A percentile compares a stretch with the other conserved stretches of the same genome.
Evolutionary conservation across 768 basidiomycete genomes (phyloP).

Genomic region (Phallus indusiatus): DNA sequence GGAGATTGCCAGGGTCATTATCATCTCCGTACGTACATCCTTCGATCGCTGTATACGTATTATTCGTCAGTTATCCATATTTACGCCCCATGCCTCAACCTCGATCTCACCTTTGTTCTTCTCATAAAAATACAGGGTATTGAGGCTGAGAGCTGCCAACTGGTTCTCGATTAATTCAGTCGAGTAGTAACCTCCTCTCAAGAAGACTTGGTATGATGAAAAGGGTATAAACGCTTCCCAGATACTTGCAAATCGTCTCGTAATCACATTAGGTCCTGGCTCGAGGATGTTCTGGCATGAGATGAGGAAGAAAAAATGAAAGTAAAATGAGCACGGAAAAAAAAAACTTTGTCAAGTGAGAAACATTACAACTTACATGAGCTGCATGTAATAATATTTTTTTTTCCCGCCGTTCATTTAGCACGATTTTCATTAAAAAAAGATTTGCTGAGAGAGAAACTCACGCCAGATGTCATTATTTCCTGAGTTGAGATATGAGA

Average conservation of each 20-base stretch:
- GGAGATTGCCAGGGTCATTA: conserved; percentile 74
- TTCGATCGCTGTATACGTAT: conserved; percentile 46
- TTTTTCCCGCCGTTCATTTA: conserved; percentile 9
- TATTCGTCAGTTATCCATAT: background rate
- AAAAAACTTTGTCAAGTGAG: conserved; percentile 9
- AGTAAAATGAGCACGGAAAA: conserved; percentile 8
- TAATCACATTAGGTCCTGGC: conserved; percentile 11
- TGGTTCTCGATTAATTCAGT: conserved; percentile 68
- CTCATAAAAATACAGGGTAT: conserved; percentile 88
- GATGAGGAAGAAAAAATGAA: background rate
- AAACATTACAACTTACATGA: conserved; percentile 35
- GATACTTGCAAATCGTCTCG: conserved; percentile 37
- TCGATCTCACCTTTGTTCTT: conserved; percentile 63
- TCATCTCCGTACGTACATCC: conserved; percentile 54
- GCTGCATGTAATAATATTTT: conserved; percentile 28
- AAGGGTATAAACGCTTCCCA: conserved; percentile 79
- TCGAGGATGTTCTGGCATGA: conserved; percentile 1
- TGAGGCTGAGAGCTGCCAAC: conserved; percentile 74
- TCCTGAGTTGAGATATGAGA: conserved; percentile 32
- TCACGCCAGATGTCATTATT: conserved; percentile 91
- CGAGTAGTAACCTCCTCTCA: conserved; percentile 79
- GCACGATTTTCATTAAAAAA: background rate
- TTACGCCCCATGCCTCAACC: background rate
- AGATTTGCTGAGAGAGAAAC: conserved; percentile 17
- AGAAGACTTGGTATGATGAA: conserved; percentile 70